Base-by-base conservation (phyloP, 2,329 filamentous ascomycete genomes). In the Kalmusia sp. region DNA sequence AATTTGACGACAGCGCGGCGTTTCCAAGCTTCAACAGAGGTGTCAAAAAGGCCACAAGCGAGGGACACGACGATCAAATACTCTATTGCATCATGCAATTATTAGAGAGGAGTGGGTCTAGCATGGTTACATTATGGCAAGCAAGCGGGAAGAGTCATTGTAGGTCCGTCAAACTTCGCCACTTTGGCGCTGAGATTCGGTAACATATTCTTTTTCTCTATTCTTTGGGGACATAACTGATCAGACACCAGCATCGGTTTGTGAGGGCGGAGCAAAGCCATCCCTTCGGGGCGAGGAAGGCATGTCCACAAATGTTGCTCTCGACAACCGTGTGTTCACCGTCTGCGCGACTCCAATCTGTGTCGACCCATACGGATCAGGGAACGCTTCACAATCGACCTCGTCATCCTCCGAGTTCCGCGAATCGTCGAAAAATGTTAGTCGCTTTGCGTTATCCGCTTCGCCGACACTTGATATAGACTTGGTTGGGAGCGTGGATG, bases 371-470 rank as follows among this genome's bases (percentile, higher is more conserved):
- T 28, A 30, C 12, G 28, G 31, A 12, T 22, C 45, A 21, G 40
- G 25, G 24, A 41, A 47, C 19, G 24, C 35, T 12, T 48, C 41
- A 7, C 30, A 21, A 48, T 51, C 52, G 14, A 38, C 12, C 6
- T 44, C 48, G 4, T 27, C 35, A 5, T 39, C 35, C n/a, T 48
- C 48, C 14, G 35, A 40, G 8, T 46, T 35, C 14, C 41, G 33
- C 25, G 37, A 15, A 31, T 47, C 46, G 25, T 43, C 30, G 15
- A 39, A 54, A 19, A 49, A 54, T 9, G 38, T 54, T 19, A 33
- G 30, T 8, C 51, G 38, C 25, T 45, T 49, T 24, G 19, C 22
- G 21, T 34, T 33, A 17, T 27, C 41, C 7, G 7, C 8, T 3
- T 40, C 45, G 11, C 35, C 31, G 5, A 45, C 28, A 15, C 15